These are phyloP conservation scores for Pseudogymnoascus sp. DNA, from an alignment of 2,329 filamentous ascomycete genomes.

Conservation along the genomic window DNA sequence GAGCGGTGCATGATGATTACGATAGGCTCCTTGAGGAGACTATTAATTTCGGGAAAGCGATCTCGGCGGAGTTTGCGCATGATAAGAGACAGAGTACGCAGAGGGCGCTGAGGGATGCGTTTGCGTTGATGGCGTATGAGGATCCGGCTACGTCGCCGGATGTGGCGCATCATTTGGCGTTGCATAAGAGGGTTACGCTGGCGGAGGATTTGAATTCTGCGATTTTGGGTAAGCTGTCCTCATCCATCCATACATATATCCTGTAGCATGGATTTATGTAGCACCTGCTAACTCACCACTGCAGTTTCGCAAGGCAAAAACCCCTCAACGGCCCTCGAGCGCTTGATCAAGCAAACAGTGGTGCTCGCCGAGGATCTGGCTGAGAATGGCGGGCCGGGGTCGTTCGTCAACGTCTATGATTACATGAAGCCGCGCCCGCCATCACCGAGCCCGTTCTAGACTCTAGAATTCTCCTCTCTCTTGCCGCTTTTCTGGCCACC, in stretches of 20 bases:
- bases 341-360: slow-evolving; percentile 75
- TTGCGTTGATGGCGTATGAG: slow-evolving; percentile 77
- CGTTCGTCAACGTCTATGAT: slow-evolving; percentile 65
- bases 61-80: slow-evolving; percentile 67
- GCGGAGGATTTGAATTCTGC: slow-evolving; percentile 92
- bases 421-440: slow-evolving; percentile 29
- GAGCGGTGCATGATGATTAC: slow-evolving; percentile 18
- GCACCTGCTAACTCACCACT: slow-evolving; percentile 22
- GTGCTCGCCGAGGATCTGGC: slow-evolving; percentile 76
- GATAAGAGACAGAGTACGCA: slow-evolving; percentile 62
- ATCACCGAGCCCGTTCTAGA: not conserved
- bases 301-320: slow-evolving; percentile 85
- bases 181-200: slow-evolving; percentile 63
- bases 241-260: not conserved
- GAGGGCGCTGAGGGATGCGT: slow-evolving; percentile 72
- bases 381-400: slow-evolving; percentile 68
- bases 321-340: slow-evolving; percentile 75
- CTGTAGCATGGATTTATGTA: not conserved
- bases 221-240: slow-evolving; percentile 63
- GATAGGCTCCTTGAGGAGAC: slow-evolving; percentile 54
- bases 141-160: slow-evolving; percentile 68
- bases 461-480: not conserved
- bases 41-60: slow-evolving; percentile 67
- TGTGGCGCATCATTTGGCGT: slow-evolving; percentile 70
- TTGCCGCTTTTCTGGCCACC: not conserved